phyloP scores from a whole-genome alignment of 768 basidiomycete species.

The Kwoniella europaea region DNA sequence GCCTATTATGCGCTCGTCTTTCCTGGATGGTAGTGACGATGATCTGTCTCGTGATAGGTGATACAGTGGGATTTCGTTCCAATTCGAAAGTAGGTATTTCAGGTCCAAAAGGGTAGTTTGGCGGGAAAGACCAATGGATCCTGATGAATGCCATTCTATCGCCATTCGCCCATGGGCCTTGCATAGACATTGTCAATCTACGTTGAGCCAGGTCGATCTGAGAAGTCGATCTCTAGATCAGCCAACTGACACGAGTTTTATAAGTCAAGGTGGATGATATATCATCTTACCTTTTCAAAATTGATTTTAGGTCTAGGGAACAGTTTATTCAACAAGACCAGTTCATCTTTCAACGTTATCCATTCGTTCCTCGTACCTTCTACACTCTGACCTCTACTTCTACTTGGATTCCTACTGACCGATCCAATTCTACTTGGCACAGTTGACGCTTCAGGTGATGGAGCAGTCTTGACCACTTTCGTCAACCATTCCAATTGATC shows the following conservation, averaged over 20 bases:
- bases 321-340: conserved; percentile 38
- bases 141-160: conserved; percentile 80
- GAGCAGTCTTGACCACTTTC: conserved; percentile 49
- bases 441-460: conserved; percentile 36
- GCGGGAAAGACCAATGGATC: conserved; percentile 85
- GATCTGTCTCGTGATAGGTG: conserved; percentile 74
- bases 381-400: conserved; percentile 29
- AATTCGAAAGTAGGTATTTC: conserved; percentile 76
- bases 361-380: conserved; percentile 29
- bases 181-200: conserved; percentile 80
- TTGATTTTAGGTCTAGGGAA: conserved; percentile 59
- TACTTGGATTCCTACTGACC: conserved; percentile 35
- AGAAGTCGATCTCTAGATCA: too few species aligned
- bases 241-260: too few species aligned
- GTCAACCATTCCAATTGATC: conserved; percentile 56
- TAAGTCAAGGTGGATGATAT: too few species aligned
- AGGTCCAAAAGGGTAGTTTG: conserved; percentile 65
- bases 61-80: conserved; percentile 80
- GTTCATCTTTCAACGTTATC: conserved; percentile 48
- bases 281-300: conserved; percentile 73
- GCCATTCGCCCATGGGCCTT: conserved; percentile 88
- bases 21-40: conserved; percentile 76
- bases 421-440: conserved; percentile 45
- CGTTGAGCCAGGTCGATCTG: conserved; percentile 63
- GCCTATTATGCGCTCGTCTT: conserved; percentile 73